Percentiles rank a stretch among this genome's conserved stretches.
Evolutionary conservation across 2,329 filamentous ascomycete genomes (phyloP).

Genomic region (Colletotrichum truncatum): DNA sequence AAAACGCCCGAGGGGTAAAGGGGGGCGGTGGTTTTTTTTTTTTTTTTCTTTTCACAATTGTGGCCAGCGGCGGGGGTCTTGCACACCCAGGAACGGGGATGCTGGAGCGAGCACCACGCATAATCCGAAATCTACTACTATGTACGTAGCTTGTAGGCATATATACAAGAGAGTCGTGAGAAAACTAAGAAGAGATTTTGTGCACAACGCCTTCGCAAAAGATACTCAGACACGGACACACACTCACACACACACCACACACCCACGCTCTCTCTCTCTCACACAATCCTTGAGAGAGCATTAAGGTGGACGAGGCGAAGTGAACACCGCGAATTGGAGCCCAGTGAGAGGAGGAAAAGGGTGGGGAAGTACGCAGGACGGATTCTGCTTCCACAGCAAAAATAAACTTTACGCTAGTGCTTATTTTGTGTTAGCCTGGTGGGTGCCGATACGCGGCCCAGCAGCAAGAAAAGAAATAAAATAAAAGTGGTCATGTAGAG

Average conservation of each 20-base stretch:
- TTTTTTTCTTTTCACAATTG: neutral
- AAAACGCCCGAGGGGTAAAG: neutral
- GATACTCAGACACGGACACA: neutral
- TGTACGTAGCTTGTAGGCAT: neutral
- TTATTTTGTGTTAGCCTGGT: neutral
- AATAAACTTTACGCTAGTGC: conserved; percentile 26
- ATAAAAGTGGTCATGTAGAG: neutral
- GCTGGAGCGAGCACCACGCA: neutral
- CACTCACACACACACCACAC: neutral
- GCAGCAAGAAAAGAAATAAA: neutral
- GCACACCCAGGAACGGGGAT: neutral
- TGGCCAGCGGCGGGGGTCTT: neutral
- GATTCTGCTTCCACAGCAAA: conserved; percentile 1
- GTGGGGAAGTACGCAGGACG: conserved; percentile 5
- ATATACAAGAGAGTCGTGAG: neutral
- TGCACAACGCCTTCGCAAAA: neutral
- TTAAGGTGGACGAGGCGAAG: neutral
- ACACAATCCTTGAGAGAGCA: too few species aligned
- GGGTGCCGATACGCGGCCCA: conserved; percentile 25
- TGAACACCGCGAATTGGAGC: neutral
- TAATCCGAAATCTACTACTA: neutral
- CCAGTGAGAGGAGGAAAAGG: neutral
- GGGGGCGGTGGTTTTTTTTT: too few species aligned
- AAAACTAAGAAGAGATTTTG: neutral
- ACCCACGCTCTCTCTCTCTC: neutral